Evolutionary conservation across 352 stramenopile species (phyloP).

Genomic region (Blastocystis sp.): DNA sequence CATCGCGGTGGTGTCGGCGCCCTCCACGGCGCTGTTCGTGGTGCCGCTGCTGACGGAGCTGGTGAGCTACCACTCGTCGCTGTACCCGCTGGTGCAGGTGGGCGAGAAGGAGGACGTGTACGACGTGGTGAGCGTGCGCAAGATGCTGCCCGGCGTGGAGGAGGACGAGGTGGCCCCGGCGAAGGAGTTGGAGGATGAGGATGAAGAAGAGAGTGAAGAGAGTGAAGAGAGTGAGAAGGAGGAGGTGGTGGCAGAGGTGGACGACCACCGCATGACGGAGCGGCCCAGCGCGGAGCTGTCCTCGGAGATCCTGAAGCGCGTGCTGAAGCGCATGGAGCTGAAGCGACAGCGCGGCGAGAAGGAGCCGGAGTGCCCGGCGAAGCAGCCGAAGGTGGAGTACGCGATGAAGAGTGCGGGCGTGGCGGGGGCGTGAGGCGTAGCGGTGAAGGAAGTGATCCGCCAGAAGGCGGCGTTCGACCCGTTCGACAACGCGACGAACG

Average conservation of each 20-base stretch:
- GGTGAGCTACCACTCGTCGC: conserved; percentile 45
- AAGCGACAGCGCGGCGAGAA: conserved; percentile 4
- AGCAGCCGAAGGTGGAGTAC: not conserved
- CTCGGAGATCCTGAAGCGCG: conserved; percentile 43
- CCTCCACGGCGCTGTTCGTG: conserved; percentile 57
- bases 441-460: conserved; percentile 75
- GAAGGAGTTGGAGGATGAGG: conserved; percentile 2
- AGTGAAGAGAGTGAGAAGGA: conserved; percentile 28
- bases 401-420: conserved; percentile 75
- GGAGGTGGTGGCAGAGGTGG: conserved; percentile 23
- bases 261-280: conserved; percentile 43
- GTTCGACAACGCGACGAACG: conserved; percentile 78
- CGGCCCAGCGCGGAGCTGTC: conserved; percentile 28
- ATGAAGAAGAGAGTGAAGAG: not conserved
- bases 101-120: conserved; percentile 30
- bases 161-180: conserved; percentile 37
- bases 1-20: conserved; percentile 17
- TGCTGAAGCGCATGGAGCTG: conserved; percentile 39
- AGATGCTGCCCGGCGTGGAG: conserved; percentile 55
- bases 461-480: conserved; percentile 80
- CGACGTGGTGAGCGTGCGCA: conserved; percentile 51
- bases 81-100: conserved; percentile 51
- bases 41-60: conserved; percentile 62
- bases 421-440: conserved; percentile 76
- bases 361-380: conserved; percentile 1